Evolutionary conservation across 495 filamentous ascomycete species (phyloP).

Genomic region (Talaromyces liani): DNA sequence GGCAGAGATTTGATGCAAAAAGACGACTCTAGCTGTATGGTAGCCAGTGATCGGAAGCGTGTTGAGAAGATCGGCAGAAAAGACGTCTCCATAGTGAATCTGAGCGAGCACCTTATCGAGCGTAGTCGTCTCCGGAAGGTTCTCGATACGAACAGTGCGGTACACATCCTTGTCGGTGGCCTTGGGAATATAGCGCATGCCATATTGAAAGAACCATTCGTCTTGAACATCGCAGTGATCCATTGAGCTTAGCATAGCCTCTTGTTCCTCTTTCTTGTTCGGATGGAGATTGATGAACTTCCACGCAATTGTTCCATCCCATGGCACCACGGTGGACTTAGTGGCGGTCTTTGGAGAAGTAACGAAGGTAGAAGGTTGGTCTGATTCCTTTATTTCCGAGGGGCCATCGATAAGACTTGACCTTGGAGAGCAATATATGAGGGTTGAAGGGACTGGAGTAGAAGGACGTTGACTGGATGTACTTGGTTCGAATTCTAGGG

Average conservation of each 20-base stretch:
- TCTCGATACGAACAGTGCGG: conserved; percentile 26
- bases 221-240: conserved; percentile 1
- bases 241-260: not conserved
- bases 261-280: conserved; percentile 13
- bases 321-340: conserved; percentile 10
- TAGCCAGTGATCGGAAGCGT: conserved; percentile 21
- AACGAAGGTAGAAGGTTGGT: not conserved
- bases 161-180: conserved; percentile 14
- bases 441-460: not conserved
- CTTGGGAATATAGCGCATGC: conserved; percentile 25
- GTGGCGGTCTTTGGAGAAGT: not conserved
- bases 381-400: not conserved
- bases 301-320: conserved; percentile 24
- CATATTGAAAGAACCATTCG: conserved; percentile 24
- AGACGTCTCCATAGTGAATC: conserved; percentile 21
- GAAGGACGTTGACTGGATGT: not conserved
- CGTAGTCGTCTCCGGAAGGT: conserved; percentile 15
- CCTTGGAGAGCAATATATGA: not conserved
- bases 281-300: conserved; percentile 21
- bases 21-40: conserved; percentile 24
- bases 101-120: conserved; percentile 19
- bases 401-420: not conserved
- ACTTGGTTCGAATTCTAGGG: not conserved
- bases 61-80: conserved; percentile 20
- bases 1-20: conserved; percentile 20